Evolutionary conservation across 148 eudicot genomes (phyloP).

Genomic region (Cornus controversa): DNA sequence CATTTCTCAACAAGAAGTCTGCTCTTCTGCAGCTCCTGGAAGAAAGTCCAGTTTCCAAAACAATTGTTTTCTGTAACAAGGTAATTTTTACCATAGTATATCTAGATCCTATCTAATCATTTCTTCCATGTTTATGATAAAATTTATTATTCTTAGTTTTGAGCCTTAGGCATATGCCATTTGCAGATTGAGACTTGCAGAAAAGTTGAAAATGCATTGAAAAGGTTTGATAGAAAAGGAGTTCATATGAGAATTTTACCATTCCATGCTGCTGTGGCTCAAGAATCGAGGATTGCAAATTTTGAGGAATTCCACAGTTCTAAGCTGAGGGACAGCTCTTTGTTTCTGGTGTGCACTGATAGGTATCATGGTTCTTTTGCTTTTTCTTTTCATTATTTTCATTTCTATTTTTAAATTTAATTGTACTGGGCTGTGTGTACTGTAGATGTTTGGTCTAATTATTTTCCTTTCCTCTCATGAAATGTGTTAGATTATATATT

Average conservation of each 20-base stretch:
- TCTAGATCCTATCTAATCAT: not conserved
- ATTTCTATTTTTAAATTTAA: not conserved
- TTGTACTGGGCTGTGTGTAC: not conserved
- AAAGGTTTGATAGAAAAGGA: constrained; percentile 76
- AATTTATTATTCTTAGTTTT: not conserved
- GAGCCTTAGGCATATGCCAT: not conserved
- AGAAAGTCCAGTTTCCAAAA: constrained; percentile 64
- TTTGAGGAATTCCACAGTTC: constrained; percentile 72
- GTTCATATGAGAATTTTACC: constrained; percentile 51
- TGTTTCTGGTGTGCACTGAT: constrained; percentile 92
- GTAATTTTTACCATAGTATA: constrained; percentile 28
- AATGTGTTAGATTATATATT: too few relatives aligned
- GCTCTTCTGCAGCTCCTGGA: constrained; percentile 79
- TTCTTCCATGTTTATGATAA: too few relatives aligned
- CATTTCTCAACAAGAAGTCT: constrained; percentile 80
- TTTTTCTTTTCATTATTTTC: too few relatives aligned
- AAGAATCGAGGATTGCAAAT: constrained; percentile 69
- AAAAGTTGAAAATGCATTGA: constrained; percentile 87
- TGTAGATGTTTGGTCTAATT: not conserved
- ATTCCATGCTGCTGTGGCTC: constrained; percentile 91
- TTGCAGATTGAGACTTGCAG: constrained; percentile 95
- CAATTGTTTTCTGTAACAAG: constrained; percentile 96
- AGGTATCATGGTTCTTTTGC: constrained; percentile 41
- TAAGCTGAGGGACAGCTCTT: constrained; percentile 32
- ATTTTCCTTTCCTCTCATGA: too few relatives aligned